phyloP scores from a whole-genome alignment of 1,284 basidiomycete species.

The Paramarasmius palmivorus region DNA sequence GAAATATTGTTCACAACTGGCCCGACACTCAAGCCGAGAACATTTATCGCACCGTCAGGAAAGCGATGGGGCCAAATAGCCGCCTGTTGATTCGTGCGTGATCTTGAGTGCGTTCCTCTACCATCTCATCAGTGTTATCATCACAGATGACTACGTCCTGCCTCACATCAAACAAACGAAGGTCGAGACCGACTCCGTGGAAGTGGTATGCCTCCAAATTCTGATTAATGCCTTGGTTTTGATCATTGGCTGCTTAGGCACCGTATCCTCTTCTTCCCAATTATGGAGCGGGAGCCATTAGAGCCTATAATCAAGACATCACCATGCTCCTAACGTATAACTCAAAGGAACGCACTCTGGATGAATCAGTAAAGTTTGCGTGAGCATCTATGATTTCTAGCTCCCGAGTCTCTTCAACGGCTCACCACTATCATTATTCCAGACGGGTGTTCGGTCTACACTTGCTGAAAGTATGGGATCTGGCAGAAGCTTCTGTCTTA shows the following conservation, averaged over 20 bases:
- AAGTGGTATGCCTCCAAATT: not conserved
- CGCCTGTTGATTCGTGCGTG: not conserved
- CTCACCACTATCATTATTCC: not conserved
- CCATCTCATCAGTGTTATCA: not conserved
- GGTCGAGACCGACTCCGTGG: not conserved
- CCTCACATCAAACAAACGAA: not conserved
- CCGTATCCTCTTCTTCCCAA: slow-evolving; percentile 1
- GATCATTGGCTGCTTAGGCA: not conserved
- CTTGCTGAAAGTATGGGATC: slow-evolving; percentile 4
- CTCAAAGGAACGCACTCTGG: not conserved
- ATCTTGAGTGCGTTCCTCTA: not conserved
- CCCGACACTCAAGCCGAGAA: not conserved
- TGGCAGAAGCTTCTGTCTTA: not conserved
- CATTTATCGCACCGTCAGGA: not conserved
- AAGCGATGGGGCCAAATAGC: not conserved
- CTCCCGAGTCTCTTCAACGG: not conserved
- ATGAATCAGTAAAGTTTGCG: not conserved
- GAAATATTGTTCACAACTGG: slow-evolving; percentile 3
- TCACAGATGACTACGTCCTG: slow-evolving; percentile 1
- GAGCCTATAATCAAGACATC: slow-evolving; percentile 1
- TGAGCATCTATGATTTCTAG: not conserved
- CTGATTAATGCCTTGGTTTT: not conserved
- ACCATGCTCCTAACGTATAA: slow-evolving; percentile 6
- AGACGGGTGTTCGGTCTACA: not conserved
- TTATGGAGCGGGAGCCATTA: not conserved